Percentiles rank a stretch among this genome's conserved stretches.
Evolutionary conservation across 2,329 filamentous ascomycete genomes (phyloP).

Genomic region (Trichoderma atrobrunneum): DNA sequence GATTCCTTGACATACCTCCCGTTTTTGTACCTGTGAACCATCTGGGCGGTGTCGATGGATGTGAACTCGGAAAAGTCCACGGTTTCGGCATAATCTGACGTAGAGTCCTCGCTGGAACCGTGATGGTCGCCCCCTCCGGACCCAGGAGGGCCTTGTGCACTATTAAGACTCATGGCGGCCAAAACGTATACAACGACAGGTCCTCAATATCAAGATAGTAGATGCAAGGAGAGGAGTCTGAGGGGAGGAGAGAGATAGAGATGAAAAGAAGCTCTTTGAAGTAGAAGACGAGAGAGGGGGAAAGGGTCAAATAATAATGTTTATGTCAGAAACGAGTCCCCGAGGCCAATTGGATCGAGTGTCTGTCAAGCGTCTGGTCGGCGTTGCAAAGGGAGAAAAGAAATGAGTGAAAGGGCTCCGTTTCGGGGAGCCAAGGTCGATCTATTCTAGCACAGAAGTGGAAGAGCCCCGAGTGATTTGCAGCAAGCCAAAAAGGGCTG

Average conservation of each 20-base stretch:
- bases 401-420: conserved; percentile 2
- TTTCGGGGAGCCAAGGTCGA: conserved; percentile 6
- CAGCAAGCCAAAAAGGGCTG: neutral
- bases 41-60: conserved; percentile 35
- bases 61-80: conserved; percentile 40
- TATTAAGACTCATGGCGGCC: neutral
- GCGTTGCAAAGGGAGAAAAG: neutral
- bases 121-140: conserved; percentile 25
- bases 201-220: neutral
- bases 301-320: neutral
- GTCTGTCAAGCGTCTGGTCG: neutral
- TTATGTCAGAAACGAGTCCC: neutral
- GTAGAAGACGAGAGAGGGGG: neutral
- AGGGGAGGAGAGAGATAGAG: neutral
- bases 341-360: neutral
- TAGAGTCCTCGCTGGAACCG: conserved; percentile 30
- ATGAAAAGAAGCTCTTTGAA: neutral
- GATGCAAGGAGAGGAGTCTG: neutral
- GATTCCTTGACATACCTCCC: conserved; percentile 32
- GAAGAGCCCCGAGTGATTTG: conserved; percentile 16
- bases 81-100: conserved; percentile 42
- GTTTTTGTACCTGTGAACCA: conserved; percentile 37
- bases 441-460: conserved; percentile 4
- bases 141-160: neutral
- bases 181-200: neutral